Base-by-base conservation (phyloP, 768 basidiomycete species). In the Hericium coralloides region DNA sequence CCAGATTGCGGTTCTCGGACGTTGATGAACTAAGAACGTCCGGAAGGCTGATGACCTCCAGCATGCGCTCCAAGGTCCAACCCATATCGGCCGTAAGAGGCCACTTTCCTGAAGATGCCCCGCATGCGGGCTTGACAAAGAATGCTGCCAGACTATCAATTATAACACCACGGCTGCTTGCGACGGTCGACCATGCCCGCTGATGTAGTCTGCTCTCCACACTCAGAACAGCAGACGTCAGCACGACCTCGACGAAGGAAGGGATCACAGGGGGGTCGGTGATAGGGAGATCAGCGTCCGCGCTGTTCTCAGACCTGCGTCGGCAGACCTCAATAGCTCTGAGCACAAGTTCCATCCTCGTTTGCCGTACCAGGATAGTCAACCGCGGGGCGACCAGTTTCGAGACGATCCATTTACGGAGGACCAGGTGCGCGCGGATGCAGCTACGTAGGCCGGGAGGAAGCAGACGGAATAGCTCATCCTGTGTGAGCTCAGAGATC, bases 31-130 rank as follows among this genome's bases (percentile, higher is more conserved):
- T 79, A 8, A 89, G 70, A 15, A 83, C 74, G 66, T 93, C 89
- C 3, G 89, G 84, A 53, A 83, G 78, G 25, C 84, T 82, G 58
- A 92, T 80, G 49, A 92, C 74, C 66, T 92, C 91, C 38, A 92
- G 71, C 70, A 92, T 80, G 47, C 89, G 80, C 67, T 93, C 91
- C 57, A 93, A 67, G 39, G 92, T 70, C 89, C 90, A 93, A 10
- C 87, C 88, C 61, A 90, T 79, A 65, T 92, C 91, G 15, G 87
- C 79, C 3, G 84, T 82, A 48, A 91, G 70, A 14, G 57, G 54
- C 6, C 78, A 72, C 36, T 82, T 79, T 31, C 73, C 73, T 31
- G 78, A 74, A 50, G 79, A 76, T 7, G 76, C 68, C 47, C 38
- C 51, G 43, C 45, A 41, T 12, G 65, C 71, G 1, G 82, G 81